Conservation (phyloP, 169 alveolate species). For the Cryptosporidium viatorum region DNA sequence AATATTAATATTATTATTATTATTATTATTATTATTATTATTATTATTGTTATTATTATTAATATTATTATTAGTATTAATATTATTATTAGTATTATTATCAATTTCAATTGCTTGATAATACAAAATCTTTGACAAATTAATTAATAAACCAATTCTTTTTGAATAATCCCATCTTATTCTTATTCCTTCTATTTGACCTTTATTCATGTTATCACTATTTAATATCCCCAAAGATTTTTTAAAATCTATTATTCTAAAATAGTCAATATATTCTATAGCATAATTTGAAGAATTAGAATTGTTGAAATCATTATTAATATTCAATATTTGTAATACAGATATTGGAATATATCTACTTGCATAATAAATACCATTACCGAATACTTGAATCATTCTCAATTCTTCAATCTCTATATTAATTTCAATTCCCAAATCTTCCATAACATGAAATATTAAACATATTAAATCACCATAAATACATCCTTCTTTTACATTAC, state of each 20-base stretch:
- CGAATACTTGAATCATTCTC: slow-evolving; percentile 41
- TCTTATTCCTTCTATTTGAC: neutral
- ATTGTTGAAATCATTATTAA: neutral
- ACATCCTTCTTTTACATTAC: slow-evolving; percentile 50
- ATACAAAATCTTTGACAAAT: slow-evolving; percentile 24
- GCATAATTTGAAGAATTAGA: neutral
- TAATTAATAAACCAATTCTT: slow-evolving; percentile 5
- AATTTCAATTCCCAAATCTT: neutral
- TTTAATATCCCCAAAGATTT: neutral
- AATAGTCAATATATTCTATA: slow-evolving; percentile 1
- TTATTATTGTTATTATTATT: neutral
- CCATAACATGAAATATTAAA: neutral
- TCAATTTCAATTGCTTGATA: slow-evolving; percentile 11
- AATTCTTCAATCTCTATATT: slow-evolving; percentile 35
- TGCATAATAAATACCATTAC: slow-evolving; percentile 38
- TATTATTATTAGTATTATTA: neutral
- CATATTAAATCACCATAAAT: slow-evolving; percentile 49
- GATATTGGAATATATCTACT: slow-evolving; percentile 61
- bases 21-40: too few relatives aligned
- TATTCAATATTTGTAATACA: slow-evolving; percentile 7
- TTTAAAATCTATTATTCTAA: neutral
- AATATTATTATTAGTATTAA: neutral
- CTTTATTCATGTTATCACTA: neutral
- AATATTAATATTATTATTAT: neutral
- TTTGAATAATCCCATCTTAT: slow-evolving; percentile 20